Evolutionary conservation across 2,329 filamentous ascomycete species (phyloP), one percentile per base, ranked within the genome.

Genomic region (Aspergillus sp.): DNA sequence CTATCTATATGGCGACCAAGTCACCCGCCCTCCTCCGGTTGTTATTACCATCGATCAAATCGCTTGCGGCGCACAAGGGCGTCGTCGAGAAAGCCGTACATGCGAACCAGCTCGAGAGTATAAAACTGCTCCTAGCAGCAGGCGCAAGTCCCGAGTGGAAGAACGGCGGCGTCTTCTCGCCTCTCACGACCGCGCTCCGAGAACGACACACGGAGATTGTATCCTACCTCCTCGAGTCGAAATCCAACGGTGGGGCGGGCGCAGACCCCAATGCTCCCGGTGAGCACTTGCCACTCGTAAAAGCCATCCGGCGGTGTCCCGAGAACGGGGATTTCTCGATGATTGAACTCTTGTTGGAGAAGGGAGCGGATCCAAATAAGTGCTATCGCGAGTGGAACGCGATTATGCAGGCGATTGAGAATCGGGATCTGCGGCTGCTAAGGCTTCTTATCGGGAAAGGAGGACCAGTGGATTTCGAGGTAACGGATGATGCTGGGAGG

Each of bases 151-250:
- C 90, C 58, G 88, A 91, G 72, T 89, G 90, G 76, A 88, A 88
- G 76, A 91, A 89, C 70, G 88, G 87, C 22, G 89, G 89, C 57
- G 89, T 91, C 53, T 91, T 91, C 78, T 89, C 87, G 0, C 86
- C 87, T 0, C 81, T 91, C 4, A 91, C 88, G 0, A 89, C 87
- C 0, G 87, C 87, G 8, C 85, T 90, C 59, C 86, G 88, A 13
- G 88, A 91, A 73, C 79, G 85, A 28, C 82, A 82, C 66, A 84
- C 82, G 49, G 15, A 51, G 3, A 51, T 51, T 17, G 49, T 51
- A 4, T 9, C 5, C 7, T 51, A n/a, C 49, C 30, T 51, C 1
- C 49, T 51, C 15, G 49, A 51, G 11, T 4, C 34, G 15, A 15
- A 28, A 28, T 28, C 25, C 34, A 41, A 13, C 9, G 34, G 34